Base-by-base conservation (phyloP, 306 rosid species). In the Dryas alaskensis region DNA sequence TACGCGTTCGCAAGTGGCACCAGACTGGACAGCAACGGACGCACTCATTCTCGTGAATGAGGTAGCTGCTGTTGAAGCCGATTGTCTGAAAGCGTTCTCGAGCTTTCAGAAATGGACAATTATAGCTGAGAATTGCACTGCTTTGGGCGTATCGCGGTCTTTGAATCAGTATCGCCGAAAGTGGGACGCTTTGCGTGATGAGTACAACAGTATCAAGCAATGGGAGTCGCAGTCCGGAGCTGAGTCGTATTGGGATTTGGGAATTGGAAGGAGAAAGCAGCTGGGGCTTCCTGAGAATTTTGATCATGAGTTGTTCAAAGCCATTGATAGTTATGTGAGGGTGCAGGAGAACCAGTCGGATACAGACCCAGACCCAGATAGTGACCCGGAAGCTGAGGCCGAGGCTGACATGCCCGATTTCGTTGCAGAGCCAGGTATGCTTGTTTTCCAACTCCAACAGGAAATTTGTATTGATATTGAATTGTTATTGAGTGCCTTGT, bases 11-110 rank as follows among this genome's bases (percentile, higher is more conserved):
- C 96, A 89, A 70, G 86, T 61, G 54, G 89, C 86, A 0, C 96
- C 93, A 0, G 96, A 85, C 22, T 92, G 93, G 97, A 73, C 80
- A 7, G 61, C 82, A 6, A 75, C 79, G 7, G 96, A 86, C 12
- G 59, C 82, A 12, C 88, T 89, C 40, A 84, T 88, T 67, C 92
- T 92, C 17, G 92, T 87, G 43, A 92, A 89, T 78, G 93, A 87
- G 70, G 67, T 87, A 53, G 85, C 89, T 0, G 90, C 96, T 25
- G 93, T 92, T n/a, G 96, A 92, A 67, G 88, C 93, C 31, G 91
- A 92, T n/a, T 89, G 91, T 54, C 74, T 75, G 60, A 78, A 48
- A 3, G 81, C 80, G 45, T 57, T 85, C 42, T 85, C 89, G 12
- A 76, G 86, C 16, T 88, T 51, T 10, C 89, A 88, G 85, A 86